Base-by-base conservation (phyloP, 495 filamentous ascomycete genomes). In the Lasiosphaeria ovina region DNA sequence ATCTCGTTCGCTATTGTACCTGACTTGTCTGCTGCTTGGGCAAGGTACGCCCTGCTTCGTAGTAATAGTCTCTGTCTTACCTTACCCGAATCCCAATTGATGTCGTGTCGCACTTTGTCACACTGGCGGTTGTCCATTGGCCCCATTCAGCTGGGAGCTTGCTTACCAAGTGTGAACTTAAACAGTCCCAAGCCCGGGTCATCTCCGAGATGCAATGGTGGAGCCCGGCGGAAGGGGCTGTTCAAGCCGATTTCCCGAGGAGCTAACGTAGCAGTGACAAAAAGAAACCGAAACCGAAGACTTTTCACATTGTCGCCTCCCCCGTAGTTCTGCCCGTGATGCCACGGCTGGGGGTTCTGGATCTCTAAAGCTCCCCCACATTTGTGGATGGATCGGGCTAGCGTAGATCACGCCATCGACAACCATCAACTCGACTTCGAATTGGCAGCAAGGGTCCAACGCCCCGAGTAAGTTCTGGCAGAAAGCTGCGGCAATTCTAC, bases 361-460 rank as follows among this genome's bases (percentile, higher is more conserved):
- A 47, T 47, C 44, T 9, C 2, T 8, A n/a, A 4, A n/a, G 6
- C 7, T 17, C 32, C 48, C 48, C 48, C 16, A 33, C 48, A 51
- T 31, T 51, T 51, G 10, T 8, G 24, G 33, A 60, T 54, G 31
- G 16, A 67, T 35, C 3, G 2, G 66, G 51, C 50, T 73, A 70
- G 68, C 54, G 45, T 16, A 4, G 61, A 70, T 70, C 66, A 68
- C 68, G 68, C 66, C 36, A 70, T 70, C 61, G 58, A 54, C 57
- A 49, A 62, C 65, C n/a, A 61, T 61, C 58, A 57, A 58, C 59
- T 36, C 55, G 54, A 62, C 45, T 54, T 67, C 60, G 60, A 59
- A 53, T 58, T 35, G 52, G 49, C 51, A n/a, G 58, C 50, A 57
- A 62, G 38, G 52, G 42, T 62, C 59, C 47, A 51, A 57, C 42